Evolutionary conservation across 2,329 filamentous ascomycete species (phyloP).

Genomic region (Curvularia spicifera): DNA sequence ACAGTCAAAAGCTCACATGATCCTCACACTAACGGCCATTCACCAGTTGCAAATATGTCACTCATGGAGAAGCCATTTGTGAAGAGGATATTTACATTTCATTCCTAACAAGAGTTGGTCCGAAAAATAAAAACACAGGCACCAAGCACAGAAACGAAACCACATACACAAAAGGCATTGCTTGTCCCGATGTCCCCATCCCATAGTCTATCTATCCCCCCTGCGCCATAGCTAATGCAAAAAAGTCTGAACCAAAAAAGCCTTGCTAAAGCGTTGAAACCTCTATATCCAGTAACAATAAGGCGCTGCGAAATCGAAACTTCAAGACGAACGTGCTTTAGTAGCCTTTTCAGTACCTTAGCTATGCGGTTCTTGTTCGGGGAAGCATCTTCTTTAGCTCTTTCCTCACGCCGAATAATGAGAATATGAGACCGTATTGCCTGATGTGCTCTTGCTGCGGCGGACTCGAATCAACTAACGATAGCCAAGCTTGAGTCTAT

Average conservation of each 20-base stretch:
- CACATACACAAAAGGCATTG: not conserved
- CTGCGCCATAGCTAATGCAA: not conserved
- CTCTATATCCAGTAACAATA: not conserved
- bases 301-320: not conserved
- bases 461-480: not conserved
- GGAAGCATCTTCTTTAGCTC: not conserved
- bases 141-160: not conserved
- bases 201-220: not conserved
- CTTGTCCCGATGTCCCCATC: not conserved
- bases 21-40: too few relatives aligned
- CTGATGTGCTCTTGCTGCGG: not conserved
- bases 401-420: slow-evolving; percentile 4
- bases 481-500: not conserved
- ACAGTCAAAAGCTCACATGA: not conserved
- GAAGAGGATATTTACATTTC: not conserved
- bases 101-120: not conserved
- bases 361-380: slow-evolving; percentile 13
- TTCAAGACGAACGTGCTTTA: not conserved
- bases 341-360: slow-evolving; percentile 23
- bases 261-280: not conserved
- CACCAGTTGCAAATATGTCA: not conserved
- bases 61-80: not conserved
- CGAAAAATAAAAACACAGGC: not conserved
- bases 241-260: not conserved
- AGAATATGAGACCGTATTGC: not conserved